Conservation (phyloP, 805 yeast species). For the Starmerella lactis-condensi region DNA sequence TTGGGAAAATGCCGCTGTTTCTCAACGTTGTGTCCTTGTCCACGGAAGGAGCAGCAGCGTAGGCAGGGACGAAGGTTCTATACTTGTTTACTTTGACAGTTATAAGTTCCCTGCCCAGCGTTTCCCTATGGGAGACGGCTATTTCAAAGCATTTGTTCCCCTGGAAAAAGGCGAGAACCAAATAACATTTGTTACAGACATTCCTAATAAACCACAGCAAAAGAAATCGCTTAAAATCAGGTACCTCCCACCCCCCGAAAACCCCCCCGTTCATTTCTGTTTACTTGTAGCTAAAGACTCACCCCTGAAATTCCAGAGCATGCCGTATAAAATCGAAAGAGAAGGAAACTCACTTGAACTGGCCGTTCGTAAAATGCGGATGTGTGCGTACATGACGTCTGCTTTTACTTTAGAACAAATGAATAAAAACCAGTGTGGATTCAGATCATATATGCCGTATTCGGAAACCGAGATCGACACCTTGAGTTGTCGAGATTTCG, state of each 20-base stretch:
- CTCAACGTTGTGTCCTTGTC: constrained; percentile 21
- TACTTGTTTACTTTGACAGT: constrained; percentile 28
- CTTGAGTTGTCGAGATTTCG: constrained; percentile 29
- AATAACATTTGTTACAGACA: constrained; percentile 29
- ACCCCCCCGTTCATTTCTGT: constrained; percentile 70
- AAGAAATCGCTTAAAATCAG: constrained; percentile 23
- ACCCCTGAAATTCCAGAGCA: constrained; percentile 50
- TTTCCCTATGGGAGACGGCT: constrained; percentile 49
- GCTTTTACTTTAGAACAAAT: constrained; percentile 84
- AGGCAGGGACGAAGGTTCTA: constrained; percentile 23
- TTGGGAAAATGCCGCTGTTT: constrained; percentile 18
- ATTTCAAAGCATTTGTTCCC: constrained; percentile 59
- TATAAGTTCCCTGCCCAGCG: constrained; percentile 44
- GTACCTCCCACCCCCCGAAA: constrained; percentile 39
- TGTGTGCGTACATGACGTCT: constrained; percentile 76
- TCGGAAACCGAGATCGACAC: constrained; percentile 46
- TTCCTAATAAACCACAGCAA: constrained; percentile 7
- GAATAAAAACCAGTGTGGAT: constrained; percentile 59
- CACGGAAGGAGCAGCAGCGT: constrained; percentile 22
- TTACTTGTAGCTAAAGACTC: constrained; percentile 63
- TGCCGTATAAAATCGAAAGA: constrained; percentile 23
- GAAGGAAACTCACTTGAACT: constrained; percentile 53
- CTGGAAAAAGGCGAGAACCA: constrained; percentile 51
- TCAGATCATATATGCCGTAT: constrained; percentile 54
- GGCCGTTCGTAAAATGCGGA: constrained; percentile 55